Conservation (phyloP, 148 eudicot species). For the Chenopodium album region DNA sequence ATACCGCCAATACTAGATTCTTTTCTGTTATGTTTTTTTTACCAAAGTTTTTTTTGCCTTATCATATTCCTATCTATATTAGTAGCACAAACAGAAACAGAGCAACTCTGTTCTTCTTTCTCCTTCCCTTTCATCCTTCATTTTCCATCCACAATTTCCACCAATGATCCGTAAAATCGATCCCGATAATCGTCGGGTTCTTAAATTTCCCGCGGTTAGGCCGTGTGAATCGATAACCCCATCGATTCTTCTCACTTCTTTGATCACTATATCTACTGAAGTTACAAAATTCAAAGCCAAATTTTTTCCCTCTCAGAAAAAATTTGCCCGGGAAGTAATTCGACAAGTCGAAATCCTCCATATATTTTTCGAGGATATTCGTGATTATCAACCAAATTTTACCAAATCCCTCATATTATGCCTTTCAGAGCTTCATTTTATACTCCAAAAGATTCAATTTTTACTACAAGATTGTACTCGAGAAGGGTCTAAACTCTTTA, state of each 20-base stretch:
- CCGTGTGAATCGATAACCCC: conserved; percentile 69
- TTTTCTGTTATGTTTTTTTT: neutral
- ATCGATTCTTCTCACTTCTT: conserved; percentile 48
- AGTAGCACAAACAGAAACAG: neutral
- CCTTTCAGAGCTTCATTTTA: conserved; percentile 68
- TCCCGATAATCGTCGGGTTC: conserved; percentile 60
- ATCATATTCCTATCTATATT: neutral
- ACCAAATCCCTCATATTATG: conserved; percentile 34
- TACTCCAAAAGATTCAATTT: conserved; percentile 57
- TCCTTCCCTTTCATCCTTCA: too few species aligned
- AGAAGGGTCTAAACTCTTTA: conserved; percentile 45
- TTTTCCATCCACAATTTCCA: neutral
- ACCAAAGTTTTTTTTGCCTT: neutral
- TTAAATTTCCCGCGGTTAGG: conserved; percentile 62
- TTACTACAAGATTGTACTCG: conserved; percentile 61
- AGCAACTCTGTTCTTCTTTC: conserved; percentile 12
- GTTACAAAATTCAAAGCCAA: conserved; percentile 38
- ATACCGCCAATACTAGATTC: conserved; percentile 15
- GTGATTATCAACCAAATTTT: conserved; percentile 14
- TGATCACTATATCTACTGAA: conserved; percentile 40
- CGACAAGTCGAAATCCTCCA: conserved; percentile 58
- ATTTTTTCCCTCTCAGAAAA: conserved; percentile 45
- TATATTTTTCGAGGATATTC: conserved; percentile 60
- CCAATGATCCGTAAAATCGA: conserved; percentile 51
- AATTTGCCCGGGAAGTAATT: conserved; percentile 46